A percentile compares a stretch with the other conserved stretches of the same genome.
Evolutionary conservation across 2,329 filamentous ascomycete species (phyloP).

Genomic region (Trichoderma harzianum): DNA sequence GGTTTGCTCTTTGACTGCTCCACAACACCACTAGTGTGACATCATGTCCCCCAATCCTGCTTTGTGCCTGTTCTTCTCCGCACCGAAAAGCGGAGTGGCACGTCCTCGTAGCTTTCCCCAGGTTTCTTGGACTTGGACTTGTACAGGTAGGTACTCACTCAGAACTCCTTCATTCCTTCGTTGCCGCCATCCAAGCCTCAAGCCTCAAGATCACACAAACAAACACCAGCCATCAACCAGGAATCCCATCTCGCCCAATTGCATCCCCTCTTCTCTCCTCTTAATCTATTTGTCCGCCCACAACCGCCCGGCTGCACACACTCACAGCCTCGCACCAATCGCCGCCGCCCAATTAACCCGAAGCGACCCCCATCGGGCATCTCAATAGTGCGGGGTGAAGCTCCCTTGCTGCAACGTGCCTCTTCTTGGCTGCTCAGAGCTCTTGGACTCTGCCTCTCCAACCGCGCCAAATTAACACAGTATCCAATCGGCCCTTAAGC

Average conservation of each 20-base stretch:
- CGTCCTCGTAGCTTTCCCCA: constrained; percentile 16
- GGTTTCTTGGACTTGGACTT: background rate
- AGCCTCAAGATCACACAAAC: background rate
- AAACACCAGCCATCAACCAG: background rate
- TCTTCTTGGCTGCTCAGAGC: constrained; percentile 17
- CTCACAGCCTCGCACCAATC: background rate
- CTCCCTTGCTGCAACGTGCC: constrained; percentile 18
- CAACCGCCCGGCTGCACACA: background rate
- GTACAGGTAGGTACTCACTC: background rate
- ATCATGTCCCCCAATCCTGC: constrained; percentile 19
- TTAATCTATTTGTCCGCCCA: background rate
- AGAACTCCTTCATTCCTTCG: background rate
- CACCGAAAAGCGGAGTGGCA: constrained; percentile 11
- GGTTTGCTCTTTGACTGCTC: background rate
- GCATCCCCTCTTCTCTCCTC: background rate
- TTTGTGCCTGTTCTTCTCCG: constrained; percentile 8
- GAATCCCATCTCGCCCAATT: background rate
- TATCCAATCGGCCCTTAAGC: constrained; percentile 30
- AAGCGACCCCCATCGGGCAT: background rate
- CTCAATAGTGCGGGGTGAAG: constrained; percentile 27
- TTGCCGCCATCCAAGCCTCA: background rate
- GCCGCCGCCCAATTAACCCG: background rate
- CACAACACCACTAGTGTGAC: constrained; percentile 16
- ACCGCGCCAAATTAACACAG: constrained; percentile 9
- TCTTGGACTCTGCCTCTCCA: background rate